Conservation (phyloP, 768 basidiomycete species). For the Leccinellum albellum region DNA sequence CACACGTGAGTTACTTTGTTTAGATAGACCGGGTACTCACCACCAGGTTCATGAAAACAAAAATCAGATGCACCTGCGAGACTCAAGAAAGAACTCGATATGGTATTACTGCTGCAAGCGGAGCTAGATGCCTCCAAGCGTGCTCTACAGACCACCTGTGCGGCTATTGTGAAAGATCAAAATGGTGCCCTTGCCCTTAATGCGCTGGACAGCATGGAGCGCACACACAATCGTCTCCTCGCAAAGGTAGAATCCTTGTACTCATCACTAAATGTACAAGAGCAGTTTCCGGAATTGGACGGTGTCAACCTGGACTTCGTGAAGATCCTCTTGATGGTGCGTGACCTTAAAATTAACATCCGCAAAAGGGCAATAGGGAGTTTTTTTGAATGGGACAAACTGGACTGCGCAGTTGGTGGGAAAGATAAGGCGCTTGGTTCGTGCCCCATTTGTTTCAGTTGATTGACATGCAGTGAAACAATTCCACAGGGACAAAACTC, state of each 20-base stretch:
- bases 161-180: slow-evolving; percentile 2
- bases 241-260: slow-evolving; percentile 4
- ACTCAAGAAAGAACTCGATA: slow-evolving; percentile 2
- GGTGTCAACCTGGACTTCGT: slow-evolving; percentile 8
- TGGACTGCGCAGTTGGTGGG: slow-evolving; percentile 23
- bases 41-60: neutral
- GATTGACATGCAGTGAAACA: neutral
- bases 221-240: neutral
- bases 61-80: neutral
- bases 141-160: slow-evolving; percentile 13
- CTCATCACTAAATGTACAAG: slow-evolving; percentile 3
- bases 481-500: neutral
- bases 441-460: neutral
- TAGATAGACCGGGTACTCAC: neutral
- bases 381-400: slow-evolving; percentile 27
- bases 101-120: slow-evolving; percentile 20
- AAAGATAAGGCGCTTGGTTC: slow-evolving; percentile 25
- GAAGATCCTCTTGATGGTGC: neutral
- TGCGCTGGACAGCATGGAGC: slow-evolving; percentile 22
- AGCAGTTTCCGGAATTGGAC: slow-evolving; percentile 1
- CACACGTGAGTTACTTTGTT: neutral
- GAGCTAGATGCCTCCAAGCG: slow-evolving; percentile 25
- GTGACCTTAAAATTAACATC: slow-evolving; percentile 26
- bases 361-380: slow-evolving; percentile 19
- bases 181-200: neutral